Evolutionary conservation across 257 asterid genomes (phyloP).

Genomic region (Nicotiana sylvestris): DNA sequence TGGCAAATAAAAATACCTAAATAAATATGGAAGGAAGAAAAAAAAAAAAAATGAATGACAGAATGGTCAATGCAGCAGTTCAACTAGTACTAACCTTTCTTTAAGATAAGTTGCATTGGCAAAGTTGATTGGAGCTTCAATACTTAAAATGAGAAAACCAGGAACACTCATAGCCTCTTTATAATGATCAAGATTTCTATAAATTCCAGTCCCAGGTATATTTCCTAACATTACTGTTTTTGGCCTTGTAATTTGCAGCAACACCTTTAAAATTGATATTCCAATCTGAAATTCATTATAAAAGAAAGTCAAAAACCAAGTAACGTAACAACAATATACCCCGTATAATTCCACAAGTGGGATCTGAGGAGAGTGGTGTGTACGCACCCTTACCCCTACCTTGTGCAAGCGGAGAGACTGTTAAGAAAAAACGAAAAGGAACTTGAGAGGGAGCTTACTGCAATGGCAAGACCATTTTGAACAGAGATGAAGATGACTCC

Average conservation of each 20-base stretch:
- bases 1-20: neutral
- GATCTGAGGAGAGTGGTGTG: no score
- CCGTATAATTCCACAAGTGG: no score
- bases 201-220: constrained; percentile 68
- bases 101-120: constrained; percentile 78
- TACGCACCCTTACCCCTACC: no score
- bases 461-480: constrained; percentile 72
- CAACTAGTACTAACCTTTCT: constrained; percentile 51
- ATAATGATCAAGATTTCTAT: constrained; percentile 67
- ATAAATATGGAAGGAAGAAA: neutral
- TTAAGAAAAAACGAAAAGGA: neutral
- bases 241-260: constrained; percentile 79
- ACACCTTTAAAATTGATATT: constrained; percentile 61
- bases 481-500: constrained; percentile 86
- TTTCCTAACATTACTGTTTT: constrained; percentile 70
- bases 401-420: no score
- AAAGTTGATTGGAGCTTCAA: constrained; percentile 85
- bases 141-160: constrained; percentile 58
- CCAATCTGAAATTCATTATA: constrained; percentile 47
- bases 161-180: constrained; percentile 58
- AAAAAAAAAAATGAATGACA: neutral
- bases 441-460: constrained; percentile 34
- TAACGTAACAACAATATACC: no score
- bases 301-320: neutral
- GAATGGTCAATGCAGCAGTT: neutral